Conservation (phyloP, 2,329 filamentous ascomycete species). For the Microthyrium microscopicum region DNA sequence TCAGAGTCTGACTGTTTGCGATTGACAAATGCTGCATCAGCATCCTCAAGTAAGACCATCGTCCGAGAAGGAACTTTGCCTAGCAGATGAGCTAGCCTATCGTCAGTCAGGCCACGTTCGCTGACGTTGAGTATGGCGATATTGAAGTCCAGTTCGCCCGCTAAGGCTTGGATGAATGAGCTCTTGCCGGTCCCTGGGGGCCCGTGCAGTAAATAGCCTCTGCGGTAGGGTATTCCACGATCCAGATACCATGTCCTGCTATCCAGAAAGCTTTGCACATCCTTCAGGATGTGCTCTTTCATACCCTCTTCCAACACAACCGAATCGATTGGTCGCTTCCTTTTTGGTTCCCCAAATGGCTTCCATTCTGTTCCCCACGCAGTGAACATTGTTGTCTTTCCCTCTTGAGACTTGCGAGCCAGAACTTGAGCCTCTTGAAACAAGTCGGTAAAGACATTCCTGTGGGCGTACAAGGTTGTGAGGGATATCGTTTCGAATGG, state of each 20-base stretch:
- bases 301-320: slow-evolving; percentile 75
- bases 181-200: slow-evolving; percentile 87
- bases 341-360: slow-evolving; percentile 64
- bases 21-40: slow-evolving; percentile 79
- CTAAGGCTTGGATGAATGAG: slow-evolving; percentile 88
- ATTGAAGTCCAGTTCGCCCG: slow-evolving; percentile 80
- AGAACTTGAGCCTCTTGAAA: slow-evolving; percentile 75
- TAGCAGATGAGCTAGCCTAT: slow-evolving; percentile 70
- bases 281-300: slow-evolving; percentile 61
- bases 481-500: slow-evolving; percentile 90
- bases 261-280: slow-evolving; percentile 66
- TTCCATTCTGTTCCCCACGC: slow-evolving; percentile 74
- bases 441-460: slow-evolving; percentile 76
- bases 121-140: slow-evolving; percentile 87
- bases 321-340: slow-evolving; percentile 74
- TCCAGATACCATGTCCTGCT: slow-evolving; percentile 81
- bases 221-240: slow-evolving; percentile 81
- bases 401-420: slow-evolving; percentile 65
- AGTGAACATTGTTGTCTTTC: slow-evolving; percentile 85
- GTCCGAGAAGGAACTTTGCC: slow-evolving; percentile 73
- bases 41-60: slow-evolving; percentile 72
- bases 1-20: slow-evolving; percentile 60
- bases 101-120: slow-evolving; percentile 77
- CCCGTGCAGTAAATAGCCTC: slow-evolving; percentile 77
- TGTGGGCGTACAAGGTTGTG: slow-evolving; percentile 78